Base-by-base conservation (phyloP, 805 yeast species). In the Lachancea waltii region DNA sequence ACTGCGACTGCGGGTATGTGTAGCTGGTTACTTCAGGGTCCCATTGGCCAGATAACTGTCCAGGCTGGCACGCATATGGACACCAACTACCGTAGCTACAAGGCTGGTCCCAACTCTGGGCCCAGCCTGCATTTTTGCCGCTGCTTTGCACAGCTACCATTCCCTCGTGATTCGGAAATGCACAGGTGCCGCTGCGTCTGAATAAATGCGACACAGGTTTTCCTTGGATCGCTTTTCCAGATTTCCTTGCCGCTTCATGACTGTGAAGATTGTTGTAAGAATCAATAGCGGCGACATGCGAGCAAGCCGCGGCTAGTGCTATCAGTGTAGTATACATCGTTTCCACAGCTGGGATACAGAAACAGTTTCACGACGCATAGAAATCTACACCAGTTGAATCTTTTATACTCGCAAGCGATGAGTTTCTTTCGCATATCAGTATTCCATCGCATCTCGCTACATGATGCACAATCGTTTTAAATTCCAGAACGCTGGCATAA, bases 1-100 rank as follows among this genome's bases (percentile, higher is more conserved):
- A 64, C 65, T 75, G 79, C 3, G 95, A 83, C 26, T 75, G 71
- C 16, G 95, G 94, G 57, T 81, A 82, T 5, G 79, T 50, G 64
- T 85, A 86, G 8, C 77, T 47, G n/a, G 84, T 84, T 25, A 79
- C 81, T 4, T 58, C 45, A 4, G 86, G 77, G 54, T 87, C 92
- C 95, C 95, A 86, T 62, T 86, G 96, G 21, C 79, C 84, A 81
- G 81, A 79, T 39, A 86, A 60, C 59, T 83, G 75, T 42, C 96
- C 96, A 28, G 95, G 83, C 13, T 86, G 78, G 58, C 96, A 86
- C 13, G 95, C 95, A 60, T 81, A 87, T 21, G 95, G 95, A 62
- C 95, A 86, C 73, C 79, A 87, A 21, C 69, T 63, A n/a, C 92
- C 95, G 18, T 81, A 68, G 3, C 77, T 59, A 62, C 96, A 86